Evolutionary conservation across 2,329 filamentous ascomycete species (phyloP), one percentile per base, ranked within the genome.

Genomic region (Diaporthe velutina): DNA sequence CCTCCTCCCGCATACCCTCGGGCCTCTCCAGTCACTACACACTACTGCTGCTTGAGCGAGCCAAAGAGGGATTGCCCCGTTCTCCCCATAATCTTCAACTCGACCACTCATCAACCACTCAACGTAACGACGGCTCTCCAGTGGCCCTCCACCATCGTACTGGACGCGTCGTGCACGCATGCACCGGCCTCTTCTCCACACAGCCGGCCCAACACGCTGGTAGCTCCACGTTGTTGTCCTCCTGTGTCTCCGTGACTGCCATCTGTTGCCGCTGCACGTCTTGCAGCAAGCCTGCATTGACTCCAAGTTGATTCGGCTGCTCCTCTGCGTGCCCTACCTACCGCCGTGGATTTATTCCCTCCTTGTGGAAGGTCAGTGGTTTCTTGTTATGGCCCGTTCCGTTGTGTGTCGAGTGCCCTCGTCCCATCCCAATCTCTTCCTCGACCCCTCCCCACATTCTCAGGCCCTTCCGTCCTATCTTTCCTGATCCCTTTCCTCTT

Each of bases 401-500:
- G 33, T 33, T 48, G 48, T 38, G 55, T 64, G 70, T 72, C n/a
- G 68, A 73, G 54, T 73, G 25, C 45, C 50, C 33, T 66, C 30
- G 42, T 73, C 70, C 66, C 52, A 38, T 76, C 71, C 70, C 28
- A 33, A 30, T 66, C 42, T 73, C 70, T 19, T 48, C 42, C 42
- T 35, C 33, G 28, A 48, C 58, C 42, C 72, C 42, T 30, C 67
- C 48, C 66, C 42, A 52, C 66, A 57, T 35, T 70, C 61, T 48
- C 55, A 40, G 54, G 52, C 22, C 33, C 35, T 52, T 33, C n/a
- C 67, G 35, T 48, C 57, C 30, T n/a, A 55, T 42, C 58, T 54
- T 35, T 40, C 19, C 70, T 58, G 77, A 64, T 30, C n/a, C 75
- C 73, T 78, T 73, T 77, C 66, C 73, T 74, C 76, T 76, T 76